Evolutionary conservation across 108 stramenopile species (phyloP), one percentile per base, ranked within the genome.

Genomic region (Nitzschia inconspicua): DNA sequence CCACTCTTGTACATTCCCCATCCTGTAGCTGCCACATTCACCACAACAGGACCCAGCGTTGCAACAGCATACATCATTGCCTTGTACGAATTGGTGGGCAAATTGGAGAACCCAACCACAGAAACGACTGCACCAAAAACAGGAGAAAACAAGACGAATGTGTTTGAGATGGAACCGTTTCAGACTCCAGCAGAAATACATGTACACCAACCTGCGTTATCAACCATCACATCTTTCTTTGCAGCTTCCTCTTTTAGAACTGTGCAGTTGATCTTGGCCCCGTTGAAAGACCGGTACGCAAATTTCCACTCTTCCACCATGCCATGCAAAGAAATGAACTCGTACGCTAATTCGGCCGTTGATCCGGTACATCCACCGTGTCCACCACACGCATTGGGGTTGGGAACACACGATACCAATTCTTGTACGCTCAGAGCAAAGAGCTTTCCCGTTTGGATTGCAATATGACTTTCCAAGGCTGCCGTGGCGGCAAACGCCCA

Each of bases 381-480:
- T 32, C 92, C 94, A 28, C 94, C 94, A 76, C 94, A 95, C n/a
- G 85, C 58, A 16, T 75, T 28, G 18, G 88, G 86, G 62, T 96
- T 88, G 16, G 83, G 83, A 13, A 76, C 40, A 60, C 95, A 96
- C 28, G 76, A 67, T 14, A 91, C 86, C 40, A 95, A 50, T 60
- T 88, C 80, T 66, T 85, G 83, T 40, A 75, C 71, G 52, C 82
- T 79, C 18, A 94, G 47, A 20, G 71, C 49, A 54, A 78, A 70
- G 8, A 80, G 70, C 22, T 65, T 65, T 11, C 84, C 89, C 4
- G 89, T 86, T 18, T 69, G 60, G 20, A 89, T 77, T 22, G 90
- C 88, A n/a, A 92, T 47, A 47, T 92, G 87, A 5, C 73, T 78
- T 66, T 96, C 92, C 35, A 96, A 59, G 13, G 47, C 71, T 0